Evolutionary conservation across 148 eudicot genomes (phyloP).

Genomic region (Agrostemma githago): DNA sequence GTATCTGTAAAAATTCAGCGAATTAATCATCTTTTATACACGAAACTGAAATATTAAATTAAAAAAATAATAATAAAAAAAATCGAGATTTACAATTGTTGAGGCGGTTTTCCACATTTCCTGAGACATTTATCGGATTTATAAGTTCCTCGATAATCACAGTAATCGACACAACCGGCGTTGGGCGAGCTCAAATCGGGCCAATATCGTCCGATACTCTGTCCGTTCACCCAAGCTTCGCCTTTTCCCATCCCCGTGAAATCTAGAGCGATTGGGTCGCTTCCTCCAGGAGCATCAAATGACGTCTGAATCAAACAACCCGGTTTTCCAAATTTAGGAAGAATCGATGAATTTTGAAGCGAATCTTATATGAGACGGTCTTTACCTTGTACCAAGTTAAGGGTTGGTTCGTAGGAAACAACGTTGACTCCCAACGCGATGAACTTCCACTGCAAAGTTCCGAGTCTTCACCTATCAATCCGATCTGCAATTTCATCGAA

Average conservation of each 20-base stretch:
- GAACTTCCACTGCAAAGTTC: constrained; percentile 34
- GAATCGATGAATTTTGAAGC: neutral
- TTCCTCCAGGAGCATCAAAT: constrained; percentile 70
- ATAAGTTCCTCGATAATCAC: constrained; percentile 66
- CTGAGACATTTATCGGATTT: constrained; percentile 52
- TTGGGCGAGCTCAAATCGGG: constrained; percentile 47
- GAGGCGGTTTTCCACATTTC: constrained; percentile 87
- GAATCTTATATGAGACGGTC: neutral
- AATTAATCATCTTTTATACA: neutral
- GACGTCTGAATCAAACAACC: constrained; percentile 41
- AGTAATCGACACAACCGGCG: constrained; percentile 52
- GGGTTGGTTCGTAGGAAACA: constrained; percentile 36
- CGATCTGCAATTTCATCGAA: constrained; percentile 26
- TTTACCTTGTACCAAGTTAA: constrained; percentile 48
- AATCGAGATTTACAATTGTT: constrained; percentile 51
- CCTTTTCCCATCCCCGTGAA: constrained; percentile 92
- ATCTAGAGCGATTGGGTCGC: constrained; percentile 67
- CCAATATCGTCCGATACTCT: constrained; percentile 96
- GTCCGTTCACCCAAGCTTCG: constrained; percentile 94
- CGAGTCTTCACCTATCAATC: constrained; percentile 37
- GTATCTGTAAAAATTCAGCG: constrained; percentile 45
- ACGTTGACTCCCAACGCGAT: constrained; percentile 34
- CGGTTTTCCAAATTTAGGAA: neutral
- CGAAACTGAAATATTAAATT: too few relatives aligned
- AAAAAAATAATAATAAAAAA: neutral